Evolutionary conservation across 1,284 basidiomycete species (phyloP), one percentile per base, ranked within the genome.

Genomic region (Malassezia arunalokei): DNA sequence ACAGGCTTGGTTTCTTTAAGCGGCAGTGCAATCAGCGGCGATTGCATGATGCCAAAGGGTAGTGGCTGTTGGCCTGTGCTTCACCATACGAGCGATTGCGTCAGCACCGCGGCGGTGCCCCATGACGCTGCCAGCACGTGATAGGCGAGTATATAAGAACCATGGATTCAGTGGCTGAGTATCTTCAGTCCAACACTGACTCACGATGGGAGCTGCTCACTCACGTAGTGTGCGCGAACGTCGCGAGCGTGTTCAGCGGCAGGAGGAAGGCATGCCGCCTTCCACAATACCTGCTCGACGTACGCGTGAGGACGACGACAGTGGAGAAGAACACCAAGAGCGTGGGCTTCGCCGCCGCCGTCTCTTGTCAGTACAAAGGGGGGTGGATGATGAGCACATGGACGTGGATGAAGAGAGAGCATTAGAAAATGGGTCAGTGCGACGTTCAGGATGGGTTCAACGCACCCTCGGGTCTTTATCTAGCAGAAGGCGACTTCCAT

Each of bases 1-100:
- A 94, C 79, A 51, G 80, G 78, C 15, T 73, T 71, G 35, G 79
- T 80, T 20, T 75, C 73, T 71, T 81, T 81, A 51, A 73, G 67
- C 11, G 79, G 79, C n/a, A 80, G 75, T 43, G 75, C 63, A 53
- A 78, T 74, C 49, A 76, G 66, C 3, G 76, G 77, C 32, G 74
- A 75, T 62, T 76, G 76, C 53, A 55, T 55, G 20, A 24, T 24
- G 20, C 20, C 20, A 24, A 24, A 24, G 20, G 20, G 20, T 24
- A 4, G 20, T 24, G 20, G 20, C 20, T 24, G 20, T 24, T 24
- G 20, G 20, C 20, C 20, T 24, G 20, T 24, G 20, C 20, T 24
- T 2, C 20, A 2, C 20, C 20, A 24, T 2, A 24, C 20, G 20
- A 24, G 20, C 20, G 20, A 24, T 24, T 24, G 20, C 4, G 20